Evolutionary conservation across 1,284 basidiomycete species (phyloP), one percentile per base, ranked within the genome.

Genomic region (Austroboletus niveus): DNA sequence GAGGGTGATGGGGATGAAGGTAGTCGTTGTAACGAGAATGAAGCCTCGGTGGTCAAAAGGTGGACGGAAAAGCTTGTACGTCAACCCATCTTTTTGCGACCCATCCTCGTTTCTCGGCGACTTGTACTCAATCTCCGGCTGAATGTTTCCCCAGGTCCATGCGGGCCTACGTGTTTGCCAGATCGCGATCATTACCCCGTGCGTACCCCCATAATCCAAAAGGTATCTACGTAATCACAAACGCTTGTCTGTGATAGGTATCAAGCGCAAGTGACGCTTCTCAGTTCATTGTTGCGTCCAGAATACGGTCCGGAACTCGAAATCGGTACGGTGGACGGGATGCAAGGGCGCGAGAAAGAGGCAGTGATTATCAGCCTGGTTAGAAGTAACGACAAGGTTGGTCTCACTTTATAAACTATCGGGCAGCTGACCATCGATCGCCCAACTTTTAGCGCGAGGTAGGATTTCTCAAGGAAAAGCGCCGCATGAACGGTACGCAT

Each of bases 261-360:
- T 69, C 93, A 96, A 74, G 92, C 93, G 0, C 94, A 97, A 71
- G 93, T 94, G 0, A 81, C 88, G 0, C 76, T 94, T 10, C 74
- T 96, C 47, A 81, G 89, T 0, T 82, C 85, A 3, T 69, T 90
- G 40, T 72, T 97, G 8, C 83, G 88, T 15, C 82, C 86, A 0
- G 63, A 71, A 20, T 80, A 87, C 55, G 90, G 86, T 8, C 77
- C 81, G 0, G 80, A 81, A 15, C 77, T 96, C 5, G 93, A 95
- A 57, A 92, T 95, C 45, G 94, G 93, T 1, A 92, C 87, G 1
- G 92, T 96, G 2, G 93, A 97, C 63, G 93, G 92, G 0, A 89
- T 96, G 83, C 94, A 97, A 72, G 94, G 94, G 0, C 82, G 94
- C 47, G 92, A 96, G 70, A 90, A 91, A 59, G 89, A 97, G 50